Evolutionary conservation across 345 rosid species (phyloP), one percentile per base, ranked within the genome.

Genomic region (Rubroshorea leprosula): DNA sequence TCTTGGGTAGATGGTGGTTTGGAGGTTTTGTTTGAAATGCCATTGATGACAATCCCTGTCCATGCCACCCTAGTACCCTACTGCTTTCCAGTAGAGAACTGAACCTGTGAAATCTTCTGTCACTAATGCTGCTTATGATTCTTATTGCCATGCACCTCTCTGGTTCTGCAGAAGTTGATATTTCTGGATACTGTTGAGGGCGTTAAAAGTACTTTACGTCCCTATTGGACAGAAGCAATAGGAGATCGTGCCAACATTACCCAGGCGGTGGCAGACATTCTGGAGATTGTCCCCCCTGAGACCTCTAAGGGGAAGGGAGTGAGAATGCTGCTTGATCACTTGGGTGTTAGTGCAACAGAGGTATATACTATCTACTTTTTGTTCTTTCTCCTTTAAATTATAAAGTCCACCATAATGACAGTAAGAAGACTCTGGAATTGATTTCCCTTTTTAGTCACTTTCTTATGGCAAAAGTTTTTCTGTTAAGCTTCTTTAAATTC

Each of bases 301-400:
- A 93, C 97, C 60, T 87, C 97, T 17, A 90, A 93, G 72, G 99
- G 97, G 5, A 77, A 67, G 22, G 87, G 97, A 64, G 86, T 93
- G 21, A 78, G 61, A 66, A 55, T 80, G 74, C 75, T 90, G 49
- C 97, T 83, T 57, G 77, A 85, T 69, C 95, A 93, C 79, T 76
- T 90, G 69, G 92, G 96, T 23, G 75, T 77, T 65, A 62, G 71
- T 25, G 53, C 85, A 5, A 64, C 79, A 56, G 96, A 93, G 94
- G 99, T 93, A 69, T 55, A 1, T 12, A 5, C 6, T 25, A 1
- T 35, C 41, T 4, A 41, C 20, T 38, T 22, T 1, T 39, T 39
- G 12, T 51, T 27, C 27, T 49, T 14, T 49, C 31, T 43, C 21
- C 11, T 45, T n/a, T n/a, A 5, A 31, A 5, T 6, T 22, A n/a